phyloP scores from a whole-genome alignment of 192 early-diverging fungal genomes.

The Backusella circina region DNA sequence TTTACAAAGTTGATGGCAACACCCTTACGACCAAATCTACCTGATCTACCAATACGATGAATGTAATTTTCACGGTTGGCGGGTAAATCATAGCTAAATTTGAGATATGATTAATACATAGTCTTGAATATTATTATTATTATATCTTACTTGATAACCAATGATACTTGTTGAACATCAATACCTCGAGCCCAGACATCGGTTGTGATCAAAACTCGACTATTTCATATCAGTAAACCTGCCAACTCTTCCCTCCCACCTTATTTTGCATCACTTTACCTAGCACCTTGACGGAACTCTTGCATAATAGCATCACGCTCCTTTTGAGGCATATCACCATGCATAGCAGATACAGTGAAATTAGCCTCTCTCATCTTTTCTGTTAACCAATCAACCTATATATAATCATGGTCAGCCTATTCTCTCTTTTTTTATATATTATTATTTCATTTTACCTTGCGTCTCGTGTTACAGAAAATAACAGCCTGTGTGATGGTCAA shows the following conservation, averaged over 20 bases:
- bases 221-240: constrained; percentile 24
- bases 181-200: constrained; percentile 99
- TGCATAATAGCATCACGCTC: constrained; percentile 97
- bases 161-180: constrained; percentile 98
- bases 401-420: background rate
- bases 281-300: constrained; percentile 90
- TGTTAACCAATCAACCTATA: constrained; percentile 91
- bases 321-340: constrained; percentile 99
- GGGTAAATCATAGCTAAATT: constrained; percentile 87
- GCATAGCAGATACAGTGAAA: constrained; percentile 98
- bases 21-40: constrained; percentile 98
- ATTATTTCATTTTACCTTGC: constrained; percentile 70
- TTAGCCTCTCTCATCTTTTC: constrained; percentile 95
- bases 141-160: constrained; percentile 69
- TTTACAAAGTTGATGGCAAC: constrained; percentile 99
- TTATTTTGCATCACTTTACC: constrained; percentile 30
- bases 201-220: constrained; percentile 96
- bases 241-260: background rate
- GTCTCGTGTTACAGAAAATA: constrained; percentile 95
- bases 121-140: too few relatives aligned
- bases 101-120: background rate
- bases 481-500: constrained; percentile 98
- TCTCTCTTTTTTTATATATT: constrained; percentile 8
- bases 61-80: constrained; percentile 97
- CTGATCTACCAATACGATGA: constrained; percentile 96